Percentiles rank a stretch among this genome's conserved stretches.
Evolutionary conservation across 306 rosid genomes (phyloP).

Genomic region (Quercus cerris): DNA sequence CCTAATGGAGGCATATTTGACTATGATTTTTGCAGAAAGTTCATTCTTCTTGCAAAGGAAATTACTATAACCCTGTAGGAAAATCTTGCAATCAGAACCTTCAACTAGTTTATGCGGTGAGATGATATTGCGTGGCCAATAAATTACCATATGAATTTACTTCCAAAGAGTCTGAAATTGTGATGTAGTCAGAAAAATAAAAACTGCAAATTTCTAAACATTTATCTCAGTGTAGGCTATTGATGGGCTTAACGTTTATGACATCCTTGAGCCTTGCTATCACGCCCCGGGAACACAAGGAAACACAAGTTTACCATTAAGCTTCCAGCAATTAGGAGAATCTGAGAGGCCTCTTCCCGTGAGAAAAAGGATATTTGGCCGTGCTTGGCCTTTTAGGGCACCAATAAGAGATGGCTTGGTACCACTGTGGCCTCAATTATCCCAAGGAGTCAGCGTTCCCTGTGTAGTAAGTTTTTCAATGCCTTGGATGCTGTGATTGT

Average conservation of each 20-base stretch:
- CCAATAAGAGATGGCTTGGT: slow-evolving; percentile 55
- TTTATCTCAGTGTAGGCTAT: slow-evolving; percentile 35
- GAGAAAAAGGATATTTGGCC: slow-evolving; percentile 68
- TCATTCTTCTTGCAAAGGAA: slow-evolving; percentile 41
- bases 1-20: background rate
- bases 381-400: slow-evolving; percentile 77
- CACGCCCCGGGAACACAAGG: slow-evolving; percentile 22
- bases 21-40: slow-evolving; percentile 31
- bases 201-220: background rate
- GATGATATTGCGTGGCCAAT: background rate
- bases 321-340: slow-evolving; percentile 61
- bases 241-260: slow-evolving; percentile 49
- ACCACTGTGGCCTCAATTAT: slow-evolving; percentile 61
- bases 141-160: too few species aligned
- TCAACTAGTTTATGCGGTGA: slow-evolving; percentile 34
- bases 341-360: slow-evolving; percentile 51
- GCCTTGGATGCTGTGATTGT: background rate
- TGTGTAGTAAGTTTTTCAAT: slow-evolving; percentile 30
- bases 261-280: slow-evolving; percentile 69
- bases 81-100: slow-evolving; percentile 21
- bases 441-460: slow-evolving; percentile 6
- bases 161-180: background rate
- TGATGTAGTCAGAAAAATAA: too few species aligned
- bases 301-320: slow-evolving; percentile 42
- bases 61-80: slow-evolving; percentile 19